Evolutionary conservation across 352 stramenopile species (phyloP).

Genomic region (Pythium dissotocum): DNA sequence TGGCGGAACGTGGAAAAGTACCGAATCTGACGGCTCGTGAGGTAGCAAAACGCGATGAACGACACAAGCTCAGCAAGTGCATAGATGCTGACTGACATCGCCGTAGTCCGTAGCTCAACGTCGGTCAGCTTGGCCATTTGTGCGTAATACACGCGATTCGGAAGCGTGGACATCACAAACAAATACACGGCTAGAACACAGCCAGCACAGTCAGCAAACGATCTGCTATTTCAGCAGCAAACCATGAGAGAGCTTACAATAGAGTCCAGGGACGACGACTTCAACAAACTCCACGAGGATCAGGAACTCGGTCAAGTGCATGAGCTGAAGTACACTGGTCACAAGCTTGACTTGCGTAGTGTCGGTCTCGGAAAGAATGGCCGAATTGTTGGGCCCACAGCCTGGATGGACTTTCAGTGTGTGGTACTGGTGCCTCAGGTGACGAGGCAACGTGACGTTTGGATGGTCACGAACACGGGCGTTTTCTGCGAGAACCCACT

Average conservation of each 20-base stretch:
- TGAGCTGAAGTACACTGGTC: neutral
- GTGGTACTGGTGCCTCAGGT: neutral
- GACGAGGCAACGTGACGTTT: neutral
- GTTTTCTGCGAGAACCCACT: neutral
- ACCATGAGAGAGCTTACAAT: neutral
- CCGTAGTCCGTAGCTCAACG: conserved; percentile 2
- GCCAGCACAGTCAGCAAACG: neutral
- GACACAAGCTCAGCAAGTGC: conserved; percentile 28
- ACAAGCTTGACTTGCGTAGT: neutral
- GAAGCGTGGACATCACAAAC: conserved; percentile 13
- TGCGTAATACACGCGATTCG: conserved; percentile 27
- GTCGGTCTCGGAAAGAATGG: neutral
- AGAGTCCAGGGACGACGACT: neutral
- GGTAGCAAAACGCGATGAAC: conserved; percentile 10
- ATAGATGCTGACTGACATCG: conserved; percentile 20
- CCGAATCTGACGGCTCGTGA: neutral
- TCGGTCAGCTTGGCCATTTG: conserved; percentile 4
- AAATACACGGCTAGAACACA: conserved; percentile 18
- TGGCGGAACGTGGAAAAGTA: neutral
- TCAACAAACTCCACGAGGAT: conserved; percentile 3
- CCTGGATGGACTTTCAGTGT: neutral
- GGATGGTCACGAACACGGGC: neutral
- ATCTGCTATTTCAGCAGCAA: too few species aligned
- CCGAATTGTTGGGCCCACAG: neutral
- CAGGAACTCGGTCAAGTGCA: conserved; percentile 2